Conservation (phyloP, 2,329 filamentous ascomycete species). For the Raffaelea deltoideospora region DNA sequence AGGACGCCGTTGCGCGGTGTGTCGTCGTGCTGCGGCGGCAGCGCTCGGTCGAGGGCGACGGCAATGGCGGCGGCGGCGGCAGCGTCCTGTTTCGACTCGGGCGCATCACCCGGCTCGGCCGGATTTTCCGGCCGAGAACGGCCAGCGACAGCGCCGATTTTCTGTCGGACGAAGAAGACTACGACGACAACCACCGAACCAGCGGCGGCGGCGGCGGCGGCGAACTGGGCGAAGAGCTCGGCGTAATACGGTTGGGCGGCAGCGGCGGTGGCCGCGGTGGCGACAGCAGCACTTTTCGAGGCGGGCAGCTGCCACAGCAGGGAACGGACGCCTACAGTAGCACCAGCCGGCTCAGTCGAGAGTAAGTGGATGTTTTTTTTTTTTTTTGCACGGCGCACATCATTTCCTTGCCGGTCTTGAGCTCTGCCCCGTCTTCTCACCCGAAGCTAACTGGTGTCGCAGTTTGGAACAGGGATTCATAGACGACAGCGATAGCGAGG, state of each 20-base stretch:
- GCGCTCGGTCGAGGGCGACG: slow-evolving; percentile 22
- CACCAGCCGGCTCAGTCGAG: slow-evolving; percentile 54
- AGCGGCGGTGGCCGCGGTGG: slow-evolving; percentile 16
- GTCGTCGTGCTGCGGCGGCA: slow-evolving; percentile 33
- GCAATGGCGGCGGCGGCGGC: slow-evolving; percentile 12
- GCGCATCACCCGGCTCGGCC: too few relatives aligned
- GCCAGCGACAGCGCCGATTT: slow-evolving; percentile 27
- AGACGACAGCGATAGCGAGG: slow-evolving; percentile 30
- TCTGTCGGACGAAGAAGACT: slow-evolving; percentile 20
- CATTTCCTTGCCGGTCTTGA: not conserved
- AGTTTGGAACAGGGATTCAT: slow-evolving; percentile 28
- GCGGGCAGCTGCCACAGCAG: too few relatives aligned
- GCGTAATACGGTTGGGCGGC: slow-evolving; percentile 31
- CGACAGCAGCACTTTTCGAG: too few relatives aligned
- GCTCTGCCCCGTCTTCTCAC: not conserved
- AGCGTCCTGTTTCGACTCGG: slow-evolving; percentile 1
- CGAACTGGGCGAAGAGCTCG: slow-evolving; percentile 56
- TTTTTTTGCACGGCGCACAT: too few relatives aligned
- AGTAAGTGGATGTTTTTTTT: slow-evolving; percentile 31
- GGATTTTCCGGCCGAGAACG: not conserved
- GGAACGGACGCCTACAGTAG: too few relatives aligned
- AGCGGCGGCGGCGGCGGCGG: slow-evolving; percentile 11
- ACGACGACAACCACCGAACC: slow-evolving; percentile 20
- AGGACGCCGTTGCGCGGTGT: slow-evolving; percentile 22
- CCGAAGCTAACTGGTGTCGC: slow-evolving; percentile 3